A percentile compares a stretch with the other conserved stretches of the same genome.
Evolutionary conservation across 768 basidiomycete species (phyloP).

Genomic region (Agaricus blazei): DNA sequence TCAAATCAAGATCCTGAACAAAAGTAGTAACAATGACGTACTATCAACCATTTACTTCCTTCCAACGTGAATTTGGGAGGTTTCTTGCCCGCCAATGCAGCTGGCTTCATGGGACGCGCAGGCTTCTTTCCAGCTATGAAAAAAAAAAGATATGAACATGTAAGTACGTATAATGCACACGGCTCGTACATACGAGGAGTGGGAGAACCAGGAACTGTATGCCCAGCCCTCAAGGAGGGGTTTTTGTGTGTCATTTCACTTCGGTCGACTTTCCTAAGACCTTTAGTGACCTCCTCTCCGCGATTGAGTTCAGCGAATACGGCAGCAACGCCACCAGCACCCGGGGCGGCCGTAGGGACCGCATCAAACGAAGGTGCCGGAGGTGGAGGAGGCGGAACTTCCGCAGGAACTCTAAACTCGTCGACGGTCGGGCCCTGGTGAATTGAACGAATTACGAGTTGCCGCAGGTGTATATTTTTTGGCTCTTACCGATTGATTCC

Average conservation of each 20-base stretch:
- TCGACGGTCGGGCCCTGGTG: constrained; percentile 52
- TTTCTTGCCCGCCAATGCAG: constrained; percentile 80
- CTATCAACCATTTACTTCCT: constrained; percentile 91
- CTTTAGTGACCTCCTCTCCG: constrained; percentile 86
- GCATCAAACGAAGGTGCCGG: constrained; percentile 8
- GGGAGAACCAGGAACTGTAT: constrained; percentile 36
- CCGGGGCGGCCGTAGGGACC: constrained; percentile 43
- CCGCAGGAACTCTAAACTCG: constrained; percentile 52
- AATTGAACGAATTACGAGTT: constrained; percentile 1
- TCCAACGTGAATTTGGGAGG: constrained; percentile 87
- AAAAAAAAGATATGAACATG: background rate
- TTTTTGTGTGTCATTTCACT: constrained; percentile 99
- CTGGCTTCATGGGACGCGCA: constrained; percentile 79
- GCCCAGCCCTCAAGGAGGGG: constrained; percentile 73
- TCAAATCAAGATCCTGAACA: background rate
- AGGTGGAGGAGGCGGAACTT: constrained; percentile 48
- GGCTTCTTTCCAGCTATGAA: constrained; percentile 50
- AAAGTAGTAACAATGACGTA: constrained; percentile 29
- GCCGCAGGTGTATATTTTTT: background rate
- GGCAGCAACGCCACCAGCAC: constrained; percentile 59
- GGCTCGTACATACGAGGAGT: constrained; percentile 21
- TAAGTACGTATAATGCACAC: background rate
- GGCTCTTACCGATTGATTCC: constrained; percentile 74
- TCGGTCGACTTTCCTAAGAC: constrained; percentile 89
- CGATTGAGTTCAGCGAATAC: constrained; percentile 91